These are phyloP conservation scores for Mycocentrospora acerina DNA, from an alignment of 2,329 filamentous ascomycete species.

Conservation along the genomic window DNA sequence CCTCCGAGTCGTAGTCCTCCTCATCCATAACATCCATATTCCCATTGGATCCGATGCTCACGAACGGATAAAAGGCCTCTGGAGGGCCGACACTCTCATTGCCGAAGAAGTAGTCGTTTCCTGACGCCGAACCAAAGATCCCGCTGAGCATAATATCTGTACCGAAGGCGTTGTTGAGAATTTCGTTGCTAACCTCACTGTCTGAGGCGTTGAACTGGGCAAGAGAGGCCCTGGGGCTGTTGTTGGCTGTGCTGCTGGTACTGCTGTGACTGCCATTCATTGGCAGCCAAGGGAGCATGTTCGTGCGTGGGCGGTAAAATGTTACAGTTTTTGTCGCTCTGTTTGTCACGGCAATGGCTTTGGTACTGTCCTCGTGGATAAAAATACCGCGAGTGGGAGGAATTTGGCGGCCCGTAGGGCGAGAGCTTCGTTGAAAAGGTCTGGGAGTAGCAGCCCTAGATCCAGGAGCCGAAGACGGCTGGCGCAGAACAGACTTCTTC, in stretches of 20 bases:
- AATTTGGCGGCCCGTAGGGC: conserved; percentile 27
- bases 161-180: conserved; percentile 31
- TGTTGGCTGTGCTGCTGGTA: conserved; percentile 42
- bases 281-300: conserved; percentile 29
- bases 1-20: conserved; percentile 63
- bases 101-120: conserved; percentile 50
- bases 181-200: conserved; percentile 42
- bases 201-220: conserved; percentile 39
- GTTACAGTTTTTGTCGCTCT: conserved; percentile 43
- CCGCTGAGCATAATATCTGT: conserved; percentile 79
- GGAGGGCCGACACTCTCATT: conserved; percentile 70
- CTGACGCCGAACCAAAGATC: conserved; percentile 54
- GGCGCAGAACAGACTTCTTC: conserved; percentile 50
- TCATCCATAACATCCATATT: conserved; percentile 55
- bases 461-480: conserved; percentile 49
- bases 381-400: conserved; percentile 39
- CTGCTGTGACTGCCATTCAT: conserved; percentile 39
- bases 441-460: conserved; percentile 40
- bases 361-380: conserved; percentile 37
- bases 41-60: conserved; percentile 58
- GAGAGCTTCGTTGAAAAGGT: conserved; percentile 39
- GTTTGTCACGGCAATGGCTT: conserved; percentile 47
- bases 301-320: conserved; percentile 43
- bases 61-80: conserved; percentile 74
- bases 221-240: conserved; percentile 42